A percentile compares a stretch with the other conserved stretches of the same genome.
Evolutionary conservation across 306 rosid species (phyloP).

Genomic region (Herpetospermum pedunculosum): DNA sequence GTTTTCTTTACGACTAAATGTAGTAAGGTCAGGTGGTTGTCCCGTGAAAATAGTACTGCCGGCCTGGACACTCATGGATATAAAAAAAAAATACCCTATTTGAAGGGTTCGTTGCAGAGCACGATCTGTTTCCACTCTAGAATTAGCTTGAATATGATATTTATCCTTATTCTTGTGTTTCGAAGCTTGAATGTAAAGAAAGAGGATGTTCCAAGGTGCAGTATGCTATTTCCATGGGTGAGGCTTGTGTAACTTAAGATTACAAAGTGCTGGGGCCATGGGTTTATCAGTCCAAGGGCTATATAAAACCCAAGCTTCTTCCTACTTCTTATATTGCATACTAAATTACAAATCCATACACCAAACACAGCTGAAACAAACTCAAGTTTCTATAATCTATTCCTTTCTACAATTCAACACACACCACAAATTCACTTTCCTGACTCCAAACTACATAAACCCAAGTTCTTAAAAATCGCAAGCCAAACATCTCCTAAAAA

Average conservation of each 20-base stretch:
- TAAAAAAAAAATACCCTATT: too few species aligned
- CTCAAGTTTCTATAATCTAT: neutral
- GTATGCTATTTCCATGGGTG: neutral
- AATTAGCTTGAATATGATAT: neutral
- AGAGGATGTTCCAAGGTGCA: neutral
- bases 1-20: too few species aligned
- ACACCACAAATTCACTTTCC: neutral
- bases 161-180: neutral
- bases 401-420: neutral
- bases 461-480: neutral
- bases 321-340: neutral
- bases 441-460: neutral
- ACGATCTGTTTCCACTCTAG: neutral
- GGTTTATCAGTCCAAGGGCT: neutral
- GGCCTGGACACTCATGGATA: too few species aligned
- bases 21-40: too few species aligned
- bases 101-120: neutral
- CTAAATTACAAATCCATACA: neutral
- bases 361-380: neutral
- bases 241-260: neutral
- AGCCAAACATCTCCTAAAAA: neutral
- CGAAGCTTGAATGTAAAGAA: neutral
- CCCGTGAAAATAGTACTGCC: too few species aligned
- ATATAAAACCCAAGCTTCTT: neutral
- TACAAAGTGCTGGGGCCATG: neutral